Percentiles rank a stretch among this genome's conserved stretches.
phyloP scores from a whole-genome alignment of 345 rosid genomes.

The Excoecaria cochinchinensis region DNA sequence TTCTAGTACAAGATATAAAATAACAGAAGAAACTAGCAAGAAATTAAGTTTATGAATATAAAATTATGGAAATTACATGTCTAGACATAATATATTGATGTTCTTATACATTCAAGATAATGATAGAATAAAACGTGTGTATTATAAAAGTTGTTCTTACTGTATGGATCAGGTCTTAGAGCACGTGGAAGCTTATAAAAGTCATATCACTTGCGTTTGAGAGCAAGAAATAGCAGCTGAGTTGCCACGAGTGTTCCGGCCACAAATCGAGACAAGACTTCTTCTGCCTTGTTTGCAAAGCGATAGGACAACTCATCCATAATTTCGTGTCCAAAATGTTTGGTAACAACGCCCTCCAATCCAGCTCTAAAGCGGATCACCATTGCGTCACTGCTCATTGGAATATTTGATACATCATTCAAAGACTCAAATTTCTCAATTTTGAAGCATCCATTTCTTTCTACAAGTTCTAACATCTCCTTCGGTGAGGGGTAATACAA shows the following conservation, averaged over 20 bases:
- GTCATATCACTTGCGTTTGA: neutral
- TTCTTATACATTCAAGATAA: no score
- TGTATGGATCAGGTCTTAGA: no score
- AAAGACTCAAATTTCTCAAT: slow-evolving; percentile 9
- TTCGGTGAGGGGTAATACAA: neutral
- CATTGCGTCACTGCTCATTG: neutral
- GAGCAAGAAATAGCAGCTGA: neutral
- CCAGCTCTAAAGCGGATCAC: slow-evolving; percentile 15
- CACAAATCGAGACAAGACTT: neutral
- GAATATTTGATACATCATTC: neutral
- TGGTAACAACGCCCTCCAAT: neutral
- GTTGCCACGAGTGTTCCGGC: no score
- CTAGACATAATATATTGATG: no score
- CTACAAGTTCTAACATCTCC: slow-evolving; percentile 7
- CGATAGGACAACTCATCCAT: slow-evolving; percentile 28
- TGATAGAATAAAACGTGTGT: no score
- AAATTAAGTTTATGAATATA: no score
- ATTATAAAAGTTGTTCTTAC: no score
- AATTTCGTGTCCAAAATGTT: slow-evolving; percentile 33
- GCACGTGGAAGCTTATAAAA: no score
- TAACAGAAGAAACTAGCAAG: no score
- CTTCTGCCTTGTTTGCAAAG: slow-evolving; percentile 19
- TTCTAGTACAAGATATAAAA: no score
- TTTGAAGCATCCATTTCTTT: slow-evolving; percentile 3
- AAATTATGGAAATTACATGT: no score